These are phyloP conservation scores for Houttuynia cordata DNA, from an alignment of 164 flowering plant genomes.

Conservation along the genomic window DNA sequence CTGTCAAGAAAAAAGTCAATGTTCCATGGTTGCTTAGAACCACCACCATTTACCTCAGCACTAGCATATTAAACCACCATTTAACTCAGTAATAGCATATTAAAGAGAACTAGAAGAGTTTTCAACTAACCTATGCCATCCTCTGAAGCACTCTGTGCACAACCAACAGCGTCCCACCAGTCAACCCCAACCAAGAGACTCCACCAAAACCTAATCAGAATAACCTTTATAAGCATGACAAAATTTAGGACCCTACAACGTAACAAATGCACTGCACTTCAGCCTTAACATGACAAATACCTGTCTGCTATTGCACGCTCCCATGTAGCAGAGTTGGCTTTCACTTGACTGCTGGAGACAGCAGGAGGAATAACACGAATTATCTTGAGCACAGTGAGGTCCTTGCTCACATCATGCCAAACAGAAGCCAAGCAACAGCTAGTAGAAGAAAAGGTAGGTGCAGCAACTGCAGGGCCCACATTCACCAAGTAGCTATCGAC, in stretches of 20 bases:
- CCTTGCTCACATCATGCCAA: conserved; percentile 74
- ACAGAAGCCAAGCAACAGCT: conserved; percentile 97
- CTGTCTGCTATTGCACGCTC: conserved; percentile 99
- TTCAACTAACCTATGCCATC: conserved; percentile 76
- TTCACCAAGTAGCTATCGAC: conserved; percentile 79
- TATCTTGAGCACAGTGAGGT: conserved; percentile 69
- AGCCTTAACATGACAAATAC: conserved; percentile 19
- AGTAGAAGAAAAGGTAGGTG: conserved; percentile 96
- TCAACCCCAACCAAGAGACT: conserved; percentile 97
- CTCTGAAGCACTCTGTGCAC: conserved; percentile 98
- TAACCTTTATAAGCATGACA: background rate
- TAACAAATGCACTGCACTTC: background rate
- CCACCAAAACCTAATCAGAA: conserved; percentile 89
- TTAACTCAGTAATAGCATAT: too few relatives aligned
- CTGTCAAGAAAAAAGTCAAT: too few relatives aligned
- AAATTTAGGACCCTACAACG: background rate
- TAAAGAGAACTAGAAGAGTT: background rate
- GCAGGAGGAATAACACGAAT: conserved; percentile 95
- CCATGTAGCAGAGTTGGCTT: conserved; percentile 72
- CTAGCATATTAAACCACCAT: background rate
- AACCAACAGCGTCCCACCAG: conserved; percentile 99
- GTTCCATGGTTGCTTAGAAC: too few relatives aligned
- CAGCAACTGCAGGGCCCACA: conserved; percentile 89
- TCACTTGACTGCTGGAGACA: conserved; percentile 51
- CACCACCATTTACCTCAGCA: too few relatives aligned